phyloP scores from a whole-genome alignment of 192 early-diverging fungal species.

The Martensiomyces pterosporus region DNA sequence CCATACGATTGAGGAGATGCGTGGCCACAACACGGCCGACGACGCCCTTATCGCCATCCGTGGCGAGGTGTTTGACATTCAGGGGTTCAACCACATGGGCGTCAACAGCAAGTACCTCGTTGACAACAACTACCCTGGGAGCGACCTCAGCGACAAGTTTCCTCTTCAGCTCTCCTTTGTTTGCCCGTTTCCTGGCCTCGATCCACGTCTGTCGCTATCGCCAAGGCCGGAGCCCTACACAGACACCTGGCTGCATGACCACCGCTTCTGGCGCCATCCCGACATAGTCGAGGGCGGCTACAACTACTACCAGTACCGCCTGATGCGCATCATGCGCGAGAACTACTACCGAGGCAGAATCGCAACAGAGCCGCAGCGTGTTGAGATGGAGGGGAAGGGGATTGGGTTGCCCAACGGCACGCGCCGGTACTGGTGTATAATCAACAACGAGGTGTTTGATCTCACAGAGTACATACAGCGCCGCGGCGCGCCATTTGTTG shows the following conservation, averaged over 20 bases:
- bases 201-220: conserved; percentile 50
- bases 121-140: conserved; percentile 62
- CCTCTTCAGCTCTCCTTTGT: conserved; percentile 61
- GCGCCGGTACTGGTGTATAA: conserved; percentile 57
- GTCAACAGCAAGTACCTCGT: conserved; percentile 49
- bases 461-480: conserved; percentile 63
- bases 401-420: conserved; percentile 34
- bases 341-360: conserved; percentile 65
- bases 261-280: conserved; percentile 55
- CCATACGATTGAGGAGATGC: conserved; percentile 65
- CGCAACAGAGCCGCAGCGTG: conserved; percentile 55
- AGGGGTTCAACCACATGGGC: conserved; percentile 55
- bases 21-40: conserved; percentile 54
- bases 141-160: conserved; percentile 63
- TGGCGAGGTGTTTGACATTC: conserved; percentile 78
- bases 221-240: conserved; percentile 53
- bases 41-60: conserved; percentile 66
- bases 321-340: conserved; percentile 58
- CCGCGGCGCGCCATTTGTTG: conserved; percentile 48
- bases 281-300: conserved; percentile 48
- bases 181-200: conserved; percentile 53
- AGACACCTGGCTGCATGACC: conserved; percentile 66
- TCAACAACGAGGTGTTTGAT: conserved; percentile 70
- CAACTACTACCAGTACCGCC: conserved; percentile 65
- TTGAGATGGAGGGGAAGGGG: conserved; percentile 55